Conservation (phyloP, 495 filamentous ascomycete species). For the Penicillium bovifimosum region DNA sequence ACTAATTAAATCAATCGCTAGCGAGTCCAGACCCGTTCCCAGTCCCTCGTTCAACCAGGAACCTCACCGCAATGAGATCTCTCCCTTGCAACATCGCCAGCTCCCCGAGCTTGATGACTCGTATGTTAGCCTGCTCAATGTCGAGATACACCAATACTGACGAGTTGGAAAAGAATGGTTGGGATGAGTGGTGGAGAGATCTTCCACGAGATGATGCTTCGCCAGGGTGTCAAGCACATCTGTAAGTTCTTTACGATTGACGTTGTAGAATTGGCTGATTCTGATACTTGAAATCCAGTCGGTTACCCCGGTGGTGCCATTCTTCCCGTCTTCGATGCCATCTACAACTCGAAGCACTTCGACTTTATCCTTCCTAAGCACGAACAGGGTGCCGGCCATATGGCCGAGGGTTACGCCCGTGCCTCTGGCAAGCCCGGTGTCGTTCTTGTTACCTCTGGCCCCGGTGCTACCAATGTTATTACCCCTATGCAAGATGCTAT, state of each 20-base stretch:
- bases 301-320: constrained; percentile 43
- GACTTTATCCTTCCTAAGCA: constrained; percentile 58
- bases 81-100: constrained; percentile 59
- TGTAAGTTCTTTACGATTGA: constrained; percentile 52
- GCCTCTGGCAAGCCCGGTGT: constrained; percentile 58
- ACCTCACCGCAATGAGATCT: constrained; percentile 55
- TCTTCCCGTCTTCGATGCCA: constrained; percentile 54
- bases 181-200: constrained; percentile 94
- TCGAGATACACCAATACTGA: constrained; percentile 5
- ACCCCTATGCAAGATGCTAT: constrained; percentile 61
- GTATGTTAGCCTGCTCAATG: constrained; percentile 30
- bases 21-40: constrained; percentile 50
- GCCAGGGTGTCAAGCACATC: constrained; percentile 85
- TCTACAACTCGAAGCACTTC: constrained; percentile 58
- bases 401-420: constrained; percentile 61
- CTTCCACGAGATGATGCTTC: constrained; percentile 98
- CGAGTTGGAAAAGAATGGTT: constrained; percentile 61
- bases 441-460: constrained; percentile 61
- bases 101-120: constrained; percentile 68
- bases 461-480: constrained; percentile 57
- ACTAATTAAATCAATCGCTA: constrained; percentile 7
- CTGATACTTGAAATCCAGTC: constrained; percentile 13
- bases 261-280: neutral
- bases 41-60: constrained; percentile 69
- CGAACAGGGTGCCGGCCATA: constrained; percentile 62